phyloP scores from a whole-genome alignment of 441 rosid genomes.

The Biscutella auriculata region DNA sequence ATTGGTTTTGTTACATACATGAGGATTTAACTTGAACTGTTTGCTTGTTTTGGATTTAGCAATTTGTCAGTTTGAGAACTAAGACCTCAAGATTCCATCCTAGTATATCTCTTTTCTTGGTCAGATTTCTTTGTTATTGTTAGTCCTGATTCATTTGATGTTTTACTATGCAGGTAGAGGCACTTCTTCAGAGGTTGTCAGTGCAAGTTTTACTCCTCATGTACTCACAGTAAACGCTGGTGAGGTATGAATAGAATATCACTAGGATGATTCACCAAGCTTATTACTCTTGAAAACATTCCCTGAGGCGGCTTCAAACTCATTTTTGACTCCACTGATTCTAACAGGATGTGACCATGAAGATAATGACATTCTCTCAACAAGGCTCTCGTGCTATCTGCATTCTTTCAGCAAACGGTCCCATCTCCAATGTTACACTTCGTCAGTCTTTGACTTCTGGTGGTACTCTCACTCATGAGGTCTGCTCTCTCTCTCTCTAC shows the following conservation, averaged over 20 bases:
- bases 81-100: too few species aligned
- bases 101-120: not conserved
- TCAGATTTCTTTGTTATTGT: not conserved
- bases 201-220: slow-evolving; percentile 76
- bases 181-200: slow-evolving; percentile 44
- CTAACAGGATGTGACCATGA: slow-evolving; percentile 79
- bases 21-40: slow-evolving; percentile 1
- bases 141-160: not conserved
- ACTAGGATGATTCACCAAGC: not conserved
- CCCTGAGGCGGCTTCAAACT: not conserved
- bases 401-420: slow-evolving; percentile 80
- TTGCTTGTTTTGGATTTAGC: not conserved
- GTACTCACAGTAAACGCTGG: slow-evolving; percentile 78
- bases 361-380: slow-evolving; percentile 84
- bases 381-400: slow-evolving; percentile 85
- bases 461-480: slow-evolving; percentile 96
- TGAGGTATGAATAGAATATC: slow-evolving; percentile 42
- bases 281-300: not conserved
- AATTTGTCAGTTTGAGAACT: too few species aligned
- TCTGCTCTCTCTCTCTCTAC: slow-evolving; percentile 17
- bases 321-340: not conserved
- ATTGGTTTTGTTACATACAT: not conserved
- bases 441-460: slow-evolving; percentile 79
- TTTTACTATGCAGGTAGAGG: slow-evolving; percentile 10
- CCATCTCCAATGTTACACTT: slow-evolving; percentile 82